These are phyloP conservation scores for Microdochium bolleyi DNA, from an alignment of 2,329 filamentous ascomycete genomes.

Conservation along the genomic window DNA sequence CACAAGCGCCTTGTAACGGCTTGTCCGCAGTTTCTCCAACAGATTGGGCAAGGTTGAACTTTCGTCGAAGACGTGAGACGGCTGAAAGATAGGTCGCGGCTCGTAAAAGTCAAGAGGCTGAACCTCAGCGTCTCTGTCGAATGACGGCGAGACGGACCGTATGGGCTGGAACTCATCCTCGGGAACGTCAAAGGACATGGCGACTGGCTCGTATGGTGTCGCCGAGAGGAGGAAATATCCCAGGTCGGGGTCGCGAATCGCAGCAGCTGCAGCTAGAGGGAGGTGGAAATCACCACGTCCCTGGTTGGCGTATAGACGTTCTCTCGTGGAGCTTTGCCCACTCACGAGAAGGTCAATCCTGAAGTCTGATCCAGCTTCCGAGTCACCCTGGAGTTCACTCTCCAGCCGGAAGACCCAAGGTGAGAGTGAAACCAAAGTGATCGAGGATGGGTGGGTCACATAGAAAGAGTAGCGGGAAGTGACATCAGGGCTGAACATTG, in stretches of 20 bases:
- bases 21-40: slow-evolving; percentile 48
- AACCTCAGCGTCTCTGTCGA: slow-evolving; percentile 33
- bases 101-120: slow-evolving; percentile 47
- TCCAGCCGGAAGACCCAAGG: slow-evolving; percentile 59
- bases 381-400: slow-evolving; percentile 47
- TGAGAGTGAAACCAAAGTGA: slow-evolving; percentile 51
- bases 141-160: slow-evolving; percentile 32
- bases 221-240: slow-evolving; percentile 56
- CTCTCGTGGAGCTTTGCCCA: slow-evolving; percentile 45
- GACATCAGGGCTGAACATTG: slow-evolving; percentile 53
- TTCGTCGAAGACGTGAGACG: slow-evolving; percentile 52
- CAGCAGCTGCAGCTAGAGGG: slow-evolving; percentile 44
- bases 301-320: slow-evolving; percentile 48
- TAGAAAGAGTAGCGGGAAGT: slow-evolving; percentile 57
- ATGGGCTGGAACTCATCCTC: slow-evolving; percentile 40
- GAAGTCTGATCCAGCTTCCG: slow-evolving; percentile 52
- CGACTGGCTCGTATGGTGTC: slow-evolving; percentile 48
- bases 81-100: slow-evolving; percentile 59
- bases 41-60: slow-evolving; percentile 47
- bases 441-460: slow-evolving; percentile 51
- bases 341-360: slow-evolving; percentile 52
- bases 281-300: slow-evolving; percentile 31
- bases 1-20: slow-evolving; percentile 51
- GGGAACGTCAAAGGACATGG: slow-evolving; percentile 51
- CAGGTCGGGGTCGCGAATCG: slow-evolving; percentile 52